phyloP scores from a whole-genome alignment of 768 basidiomycete species.

The Pulveroboletus ravenelii region DNA sequence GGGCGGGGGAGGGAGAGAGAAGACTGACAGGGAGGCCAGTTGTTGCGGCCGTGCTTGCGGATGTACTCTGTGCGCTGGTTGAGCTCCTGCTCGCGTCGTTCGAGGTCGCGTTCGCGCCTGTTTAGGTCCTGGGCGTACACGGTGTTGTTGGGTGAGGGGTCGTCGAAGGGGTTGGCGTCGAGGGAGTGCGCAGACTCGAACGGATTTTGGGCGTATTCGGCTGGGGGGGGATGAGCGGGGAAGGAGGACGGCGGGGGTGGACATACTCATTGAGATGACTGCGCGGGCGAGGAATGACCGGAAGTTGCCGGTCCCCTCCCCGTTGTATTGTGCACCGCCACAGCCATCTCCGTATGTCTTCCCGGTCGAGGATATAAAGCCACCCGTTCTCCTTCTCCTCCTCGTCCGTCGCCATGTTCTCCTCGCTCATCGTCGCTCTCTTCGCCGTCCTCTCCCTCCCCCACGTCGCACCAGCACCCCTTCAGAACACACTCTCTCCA shows the following conservation, averaged over 20 bases:
- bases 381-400: no score
- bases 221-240: constrained; percentile 7
- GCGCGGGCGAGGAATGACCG: not conserved
- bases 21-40: constrained; percentile 86
- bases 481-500: not conserved
- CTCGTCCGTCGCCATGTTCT: constrained; percentile 23
- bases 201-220: constrained; percentile 58
- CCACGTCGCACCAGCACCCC: constrained; percentile 36
- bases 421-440: constrained; percentile 39
- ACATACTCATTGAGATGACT: constrained; percentile 21
- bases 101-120: constrained; percentile 76
- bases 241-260: no score
- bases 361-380: not conserved
- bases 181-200: constrained; percentile 83
- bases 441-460: constrained; percentile 54
- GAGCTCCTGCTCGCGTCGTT: constrained; percentile 73
- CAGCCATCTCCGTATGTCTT: not conserved
- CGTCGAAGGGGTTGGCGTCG: constrained; percentile 87
- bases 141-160: constrained; percentile 52
- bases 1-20: constrained; percentile 7
- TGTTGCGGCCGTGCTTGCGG: constrained; percentile 75
- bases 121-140: constrained; percentile 60
- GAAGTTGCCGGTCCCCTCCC: constrained; percentile 2
- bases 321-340: not conserved
- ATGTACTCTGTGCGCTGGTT: constrained; percentile 64